Conservation (phyloP, 768 basidiomycete species). For the Naganishia kalamii region DNA sequence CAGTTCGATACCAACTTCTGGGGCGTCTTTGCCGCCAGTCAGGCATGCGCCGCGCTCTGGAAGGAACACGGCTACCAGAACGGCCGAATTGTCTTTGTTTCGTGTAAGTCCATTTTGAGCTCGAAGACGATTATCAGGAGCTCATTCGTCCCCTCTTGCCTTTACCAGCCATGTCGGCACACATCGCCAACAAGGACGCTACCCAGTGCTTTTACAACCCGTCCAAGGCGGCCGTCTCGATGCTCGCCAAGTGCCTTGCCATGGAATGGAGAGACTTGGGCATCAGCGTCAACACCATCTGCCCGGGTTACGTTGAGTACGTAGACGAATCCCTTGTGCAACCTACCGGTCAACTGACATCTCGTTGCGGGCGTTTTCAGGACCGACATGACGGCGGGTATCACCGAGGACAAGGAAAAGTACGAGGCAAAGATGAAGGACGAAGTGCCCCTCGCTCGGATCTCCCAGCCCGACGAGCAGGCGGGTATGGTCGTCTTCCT, state of each 20-base stretch:
- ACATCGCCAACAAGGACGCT: slow-evolving; percentile 33
- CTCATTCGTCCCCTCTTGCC: not conserved
- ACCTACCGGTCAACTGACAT: not conserved
- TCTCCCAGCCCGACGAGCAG: slow-evolving; percentile 34
- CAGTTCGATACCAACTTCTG: slow-evolving; percentile 38
- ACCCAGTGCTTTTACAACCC: slow-evolving; percentile 41
- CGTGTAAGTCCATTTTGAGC: slow-evolving; percentile 30
- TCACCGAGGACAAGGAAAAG: slow-evolving; percentile 27
- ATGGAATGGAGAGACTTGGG: slow-evolving; percentile 43
- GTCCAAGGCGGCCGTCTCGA: slow-evolving; percentile 36
- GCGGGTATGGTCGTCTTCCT: slow-evolving; percentile 39
- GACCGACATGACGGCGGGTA: slow-evolving; percentile 39
- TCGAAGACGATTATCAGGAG: not conserved
- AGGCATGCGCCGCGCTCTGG: slow-evolving; percentile 40
- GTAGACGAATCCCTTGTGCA: not conserved
- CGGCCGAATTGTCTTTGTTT: slow-evolving; percentile 39
- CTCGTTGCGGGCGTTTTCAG: not conserved
- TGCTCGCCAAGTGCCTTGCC: slow-evolving; percentile 35
- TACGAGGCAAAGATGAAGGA: slow-evolving; percentile 23
- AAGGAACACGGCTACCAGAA: slow-evolving; percentile 40
- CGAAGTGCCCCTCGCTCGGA: slow-evolving; percentile 28
- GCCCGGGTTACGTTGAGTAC: slow-evolving; percentile 36
- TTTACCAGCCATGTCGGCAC: slow-evolving; percentile 33
- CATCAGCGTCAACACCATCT: slow-evolving; percentile 31
- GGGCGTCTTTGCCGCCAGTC: slow-evolving; percentile 36